phyloP scores from a whole-genome alignment of 2,329 filamentous ascomycete genomes.

The Venturia effusa region DNA sequence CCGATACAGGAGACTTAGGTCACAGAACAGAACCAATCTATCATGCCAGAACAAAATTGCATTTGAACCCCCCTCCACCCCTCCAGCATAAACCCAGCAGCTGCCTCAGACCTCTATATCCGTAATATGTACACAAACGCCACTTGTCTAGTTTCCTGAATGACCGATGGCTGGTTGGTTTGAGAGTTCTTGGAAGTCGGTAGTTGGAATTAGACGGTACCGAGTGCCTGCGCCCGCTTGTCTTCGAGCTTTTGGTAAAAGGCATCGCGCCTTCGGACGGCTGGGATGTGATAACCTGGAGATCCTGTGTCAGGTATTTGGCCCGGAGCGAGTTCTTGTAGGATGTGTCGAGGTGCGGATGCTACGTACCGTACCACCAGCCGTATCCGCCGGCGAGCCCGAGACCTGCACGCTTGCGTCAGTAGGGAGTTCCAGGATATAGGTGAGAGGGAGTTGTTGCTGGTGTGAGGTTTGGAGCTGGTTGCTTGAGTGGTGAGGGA shows the following conservation, averaged over 20 bases:
- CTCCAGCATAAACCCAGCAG: background rate
- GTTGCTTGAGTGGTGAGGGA: background rate
- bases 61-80: background rate
- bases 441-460: background rate
- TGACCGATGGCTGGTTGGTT: background rate
- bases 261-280: constrained; percentile 50
- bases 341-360: background rate
- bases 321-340: background rate
- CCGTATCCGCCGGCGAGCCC: constrained; percentile 52
- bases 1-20: too few species aligned
- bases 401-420: constrained; percentile 37
- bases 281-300: constrained; percentile 52
- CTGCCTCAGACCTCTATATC: background rate
- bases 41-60: background rate
- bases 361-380: constrained; percentile 54
- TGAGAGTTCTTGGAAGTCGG: background rate
- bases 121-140: background rate
- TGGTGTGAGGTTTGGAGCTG: background rate
- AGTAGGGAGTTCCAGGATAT: background rate
- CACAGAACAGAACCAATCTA: background rate
- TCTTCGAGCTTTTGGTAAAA: constrained; percentile 55
- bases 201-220: constrained; percentile 4
- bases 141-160: background rate
- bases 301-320: background rate
- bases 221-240: constrained; percentile 25